Evolutionary conservation across 129 eudicot genomes (phyloP).

Genomic region (Arctium lappa): DNA sequence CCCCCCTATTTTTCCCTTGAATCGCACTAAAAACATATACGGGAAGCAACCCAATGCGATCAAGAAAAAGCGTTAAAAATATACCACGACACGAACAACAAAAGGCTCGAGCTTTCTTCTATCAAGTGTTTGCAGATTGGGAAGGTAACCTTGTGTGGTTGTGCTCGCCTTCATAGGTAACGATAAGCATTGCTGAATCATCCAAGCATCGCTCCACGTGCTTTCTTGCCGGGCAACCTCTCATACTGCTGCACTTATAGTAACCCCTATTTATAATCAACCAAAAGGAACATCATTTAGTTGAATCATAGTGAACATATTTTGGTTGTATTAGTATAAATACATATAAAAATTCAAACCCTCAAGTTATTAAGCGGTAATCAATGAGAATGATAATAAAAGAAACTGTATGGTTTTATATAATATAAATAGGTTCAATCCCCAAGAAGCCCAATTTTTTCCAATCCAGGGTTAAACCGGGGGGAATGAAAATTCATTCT

Average conservation of each 20-base stretch:
- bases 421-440: too few relatives aligned
- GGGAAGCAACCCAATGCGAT: constrained; percentile 44
- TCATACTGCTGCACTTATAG: constrained; percentile 96
- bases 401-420: too few relatives aligned
- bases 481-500: too few relatives aligned
- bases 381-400: too few relatives aligned
- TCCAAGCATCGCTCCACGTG: constrained; percentile 95
- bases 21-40: constrained; percentile 45
- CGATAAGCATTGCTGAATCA: constrained; percentile 89
- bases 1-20: constrained; percentile 23
- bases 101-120: neutral
- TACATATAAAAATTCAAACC: neutral
- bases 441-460: too few relatives aligned
- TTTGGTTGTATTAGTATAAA: neutral
- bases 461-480: too few relatives aligned
- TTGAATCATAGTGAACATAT: neutral
- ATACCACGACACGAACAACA: constrained; percentile 28
- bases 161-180: constrained; percentile 96
- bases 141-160: constrained; percentile 80
- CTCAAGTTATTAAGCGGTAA: too few relatives aligned
- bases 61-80: constrained; percentile 19
- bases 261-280: constrained; percentile 71
- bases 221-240: constrained; percentile 99
- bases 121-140: constrained; percentile 62
- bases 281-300: constrained; percentile 1